Evolutionary conservation across 2,329 filamentous ascomycete species (phyloP).

Genomic region (Aureobasidium sp.): DNA sequence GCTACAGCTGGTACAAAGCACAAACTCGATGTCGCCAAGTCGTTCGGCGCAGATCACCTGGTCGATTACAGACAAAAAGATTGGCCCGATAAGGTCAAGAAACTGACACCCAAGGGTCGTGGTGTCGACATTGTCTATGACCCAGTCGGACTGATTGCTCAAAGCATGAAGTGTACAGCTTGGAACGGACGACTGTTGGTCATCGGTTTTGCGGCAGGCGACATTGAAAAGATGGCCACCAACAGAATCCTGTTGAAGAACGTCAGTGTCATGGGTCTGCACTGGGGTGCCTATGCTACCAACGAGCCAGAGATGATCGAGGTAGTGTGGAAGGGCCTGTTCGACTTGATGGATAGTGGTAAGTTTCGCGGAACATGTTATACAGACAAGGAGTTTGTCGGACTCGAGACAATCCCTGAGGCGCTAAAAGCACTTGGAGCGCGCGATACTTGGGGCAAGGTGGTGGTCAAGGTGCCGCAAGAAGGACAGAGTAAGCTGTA

Average conservation of each 20-base stretch:
- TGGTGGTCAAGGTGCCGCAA: conserved; percentile 78
- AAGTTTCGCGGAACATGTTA: conserved; percentile 80
- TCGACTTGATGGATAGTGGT: conserved; percentile 65
- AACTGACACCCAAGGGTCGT: conserved; percentile 62
- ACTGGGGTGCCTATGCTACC: conserved; percentile 80
- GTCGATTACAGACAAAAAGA: conserved; percentile 64
- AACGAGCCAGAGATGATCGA: conserved; percentile 65
- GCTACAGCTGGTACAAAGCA: conserved; percentile 76
- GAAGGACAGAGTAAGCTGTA: conserved; percentile 42
- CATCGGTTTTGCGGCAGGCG: conserved; percentile 79
- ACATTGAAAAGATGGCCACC: conserved; percentile 85
- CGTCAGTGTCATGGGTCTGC: conserved; percentile 78
- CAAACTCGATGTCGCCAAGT: conserved; percentile 71
- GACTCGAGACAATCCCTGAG: conserved; percentile 68
- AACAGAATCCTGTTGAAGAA: conserved; percentile 94
- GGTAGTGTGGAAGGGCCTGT: conserved; percentile 75
- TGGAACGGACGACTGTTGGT: conserved; percentile 89
- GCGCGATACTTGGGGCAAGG: conserved; percentile 90
- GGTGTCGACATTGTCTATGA: conserved; percentile 94
- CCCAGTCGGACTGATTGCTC: conserved; percentile 82
- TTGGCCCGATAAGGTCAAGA: conserved; percentile 64
- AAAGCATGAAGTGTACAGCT: conserved; percentile 80
- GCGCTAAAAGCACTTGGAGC: conserved; percentile 72
- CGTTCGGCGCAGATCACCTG: conserved; percentile 78
- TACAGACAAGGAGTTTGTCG: conserved; percentile 72